Evolutionary conservation across 2,329 filamentous ascomycete genomes (phyloP).

Genomic region (Zymoseptoria brevis): DNA sequence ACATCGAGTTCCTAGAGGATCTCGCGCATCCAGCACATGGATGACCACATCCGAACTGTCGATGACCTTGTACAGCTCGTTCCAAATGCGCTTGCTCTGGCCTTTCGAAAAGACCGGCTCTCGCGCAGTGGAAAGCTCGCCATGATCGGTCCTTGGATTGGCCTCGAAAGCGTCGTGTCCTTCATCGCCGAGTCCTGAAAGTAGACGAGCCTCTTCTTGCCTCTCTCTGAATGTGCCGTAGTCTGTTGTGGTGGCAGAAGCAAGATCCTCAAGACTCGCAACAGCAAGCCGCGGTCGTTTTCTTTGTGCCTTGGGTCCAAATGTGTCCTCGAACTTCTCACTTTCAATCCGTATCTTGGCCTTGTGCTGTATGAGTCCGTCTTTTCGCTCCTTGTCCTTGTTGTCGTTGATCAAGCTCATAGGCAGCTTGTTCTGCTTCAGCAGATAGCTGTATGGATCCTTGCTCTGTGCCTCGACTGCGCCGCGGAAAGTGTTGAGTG

Average conservation of each 20-base stretch:
- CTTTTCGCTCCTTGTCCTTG: constrained; percentile 52
- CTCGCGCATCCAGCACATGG: constrained; percentile 85
- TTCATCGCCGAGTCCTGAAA: constrained; percentile 52
- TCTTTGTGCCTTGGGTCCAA: constrained; percentile 85
- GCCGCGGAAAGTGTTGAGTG: constrained; percentile 75
- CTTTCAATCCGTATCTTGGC: constrained; percentile 91
- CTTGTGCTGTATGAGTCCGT: constrained; percentile 83
- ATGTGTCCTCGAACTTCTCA: constrained; percentile 77
- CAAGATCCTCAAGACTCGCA: constrained; percentile 72
- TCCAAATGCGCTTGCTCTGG: constrained; percentile 93
- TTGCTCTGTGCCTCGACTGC: constrained; percentile 84
- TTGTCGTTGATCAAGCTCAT: constrained; percentile 87
- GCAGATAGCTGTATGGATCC: constrained; percentile 87
- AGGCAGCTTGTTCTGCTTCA: constrained; percentile 94
- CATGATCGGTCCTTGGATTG: constrained; percentile 17
- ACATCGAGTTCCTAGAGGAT: constrained; percentile 84
- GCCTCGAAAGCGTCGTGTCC: constrained; percentile 11
- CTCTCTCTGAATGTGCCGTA: constrained; percentile 75
- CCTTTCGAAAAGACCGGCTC: constrained; percentile 86
- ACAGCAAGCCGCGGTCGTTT: constrained; percentile 88
- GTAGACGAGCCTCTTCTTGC: constrained; percentile 66
- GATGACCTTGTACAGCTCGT: constrained; percentile 86
- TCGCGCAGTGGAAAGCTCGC: constrained; percentile 38
- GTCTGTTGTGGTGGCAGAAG: constrained; percentile 68
- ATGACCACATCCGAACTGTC: constrained; percentile 93